Conservation (phyloP, 2,329 filamentous ascomycete species). For the Nothophoma quercina region DNA sequence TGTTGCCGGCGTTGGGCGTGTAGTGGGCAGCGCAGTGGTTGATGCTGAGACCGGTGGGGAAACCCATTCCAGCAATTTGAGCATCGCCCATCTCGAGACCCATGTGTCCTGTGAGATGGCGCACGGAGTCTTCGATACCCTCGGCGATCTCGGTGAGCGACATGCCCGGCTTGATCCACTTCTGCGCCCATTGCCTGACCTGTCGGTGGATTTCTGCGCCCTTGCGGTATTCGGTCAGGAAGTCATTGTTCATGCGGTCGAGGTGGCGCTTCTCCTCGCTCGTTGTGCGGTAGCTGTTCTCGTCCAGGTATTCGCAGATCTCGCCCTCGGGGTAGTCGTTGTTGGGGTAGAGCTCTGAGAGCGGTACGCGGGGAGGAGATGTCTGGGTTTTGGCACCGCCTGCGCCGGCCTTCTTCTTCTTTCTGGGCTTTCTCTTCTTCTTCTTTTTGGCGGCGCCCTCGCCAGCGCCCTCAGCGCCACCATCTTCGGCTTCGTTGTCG, state of each 20-base stretch:
- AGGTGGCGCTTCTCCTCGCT: slow-evolving; percentile 84
- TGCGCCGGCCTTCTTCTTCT: slow-evolving; percentile 66
- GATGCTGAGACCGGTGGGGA: slow-evolving; percentile 82
- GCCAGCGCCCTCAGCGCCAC: slow-evolving; percentile 46
- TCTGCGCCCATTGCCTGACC: slow-evolving; percentile 83
- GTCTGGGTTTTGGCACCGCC: slow-evolving; percentile 72
- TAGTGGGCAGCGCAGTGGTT: slow-evolving; percentile 89
- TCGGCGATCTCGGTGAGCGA: slow-evolving; percentile 82
- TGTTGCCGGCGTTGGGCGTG: slow-evolving; percentile 87
- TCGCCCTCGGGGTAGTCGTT: slow-evolving; percentile 78
- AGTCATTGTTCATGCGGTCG: slow-evolving; percentile 81
- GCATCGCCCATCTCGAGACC: slow-evolving; percentile 81
- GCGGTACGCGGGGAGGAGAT: slow-evolving; percentile 75
- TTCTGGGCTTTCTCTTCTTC: slow-evolving; percentile 82
- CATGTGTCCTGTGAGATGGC: slow-evolving; percentile 76
- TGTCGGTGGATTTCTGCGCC: slow-evolving; percentile 90
- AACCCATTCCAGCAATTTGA: slow-evolving; percentile 81
- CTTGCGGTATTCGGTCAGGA: slow-evolving; percentile 80
- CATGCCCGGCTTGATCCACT: slow-evolving; percentile 82
- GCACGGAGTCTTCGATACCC: slow-evolving; percentile 84
- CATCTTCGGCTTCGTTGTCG: slow-evolving; percentile 60
- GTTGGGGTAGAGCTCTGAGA: slow-evolving; percentile 77
- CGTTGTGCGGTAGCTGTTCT: slow-evolving; percentile 81
- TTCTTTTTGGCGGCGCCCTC: slow-evolving; percentile 70
- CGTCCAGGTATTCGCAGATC: slow-evolving; percentile 77